These are phyloP conservation scores for Bipolaris zeicola DNA, from an alignment of 2,329 filamentous ascomycete genomes.

Conservation along the genomic window DNA sequence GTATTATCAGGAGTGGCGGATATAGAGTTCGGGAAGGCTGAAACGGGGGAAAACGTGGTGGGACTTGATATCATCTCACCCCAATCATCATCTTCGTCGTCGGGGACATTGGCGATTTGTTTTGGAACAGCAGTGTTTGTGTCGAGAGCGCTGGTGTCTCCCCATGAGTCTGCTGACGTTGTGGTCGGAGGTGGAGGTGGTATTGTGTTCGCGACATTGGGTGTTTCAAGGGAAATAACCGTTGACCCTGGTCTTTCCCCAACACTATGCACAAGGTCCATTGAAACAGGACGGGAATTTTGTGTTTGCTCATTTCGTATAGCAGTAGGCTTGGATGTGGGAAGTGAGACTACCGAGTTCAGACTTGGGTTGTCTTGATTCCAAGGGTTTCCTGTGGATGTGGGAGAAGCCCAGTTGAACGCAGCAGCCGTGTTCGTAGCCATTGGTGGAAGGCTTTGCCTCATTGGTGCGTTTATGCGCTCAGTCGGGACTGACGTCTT, in stretches of 20 bases:
- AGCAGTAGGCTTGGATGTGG: slow-evolving; percentile 19
- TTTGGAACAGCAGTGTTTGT: slow-evolving; percentile 12
- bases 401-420: slow-evolving; percentile 45
- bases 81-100: slow-evolving; percentile 46
- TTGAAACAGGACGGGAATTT: slow-evolving; percentile 25
- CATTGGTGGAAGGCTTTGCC: slow-evolving; percentile 29
- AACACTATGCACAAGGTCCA: slow-evolving; percentile 5
- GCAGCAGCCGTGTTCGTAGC: slow-evolving; percentile 31
- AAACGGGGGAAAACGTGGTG: slow-evolving; percentile 29
- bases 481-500: slow-evolving; percentile 28
- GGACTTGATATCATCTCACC: slow-evolving; percentile 49
- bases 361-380: slow-evolving; percentile 20
- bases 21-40: slow-evolving; percentile 17
- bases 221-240: slow-evolving; percentile 21
- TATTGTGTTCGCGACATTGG: slow-evolving; percentile 18
- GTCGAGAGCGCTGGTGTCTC: slow-evolving; percentile 19
- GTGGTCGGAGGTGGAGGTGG: slow-evolving; percentile 16
- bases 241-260: slow-evolving; percentile 23
- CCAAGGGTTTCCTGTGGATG: slow-evolving; percentile 26
- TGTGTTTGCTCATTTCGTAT: slow-evolving; percentile 25
- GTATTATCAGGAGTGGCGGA: slow-evolving; percentile 16
- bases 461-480: slow-evolving; percentile 21
- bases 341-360: slow-evolving; percentile 26
- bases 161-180: slow-evolving; percentile 24
- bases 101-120: slow-evolving; percentile 1